Percentiles rank a stretch among this genome's conserved stretches.
Conservation (phyloP, 139 green algal genomes). For the Coelastrella sp. region DNA sequence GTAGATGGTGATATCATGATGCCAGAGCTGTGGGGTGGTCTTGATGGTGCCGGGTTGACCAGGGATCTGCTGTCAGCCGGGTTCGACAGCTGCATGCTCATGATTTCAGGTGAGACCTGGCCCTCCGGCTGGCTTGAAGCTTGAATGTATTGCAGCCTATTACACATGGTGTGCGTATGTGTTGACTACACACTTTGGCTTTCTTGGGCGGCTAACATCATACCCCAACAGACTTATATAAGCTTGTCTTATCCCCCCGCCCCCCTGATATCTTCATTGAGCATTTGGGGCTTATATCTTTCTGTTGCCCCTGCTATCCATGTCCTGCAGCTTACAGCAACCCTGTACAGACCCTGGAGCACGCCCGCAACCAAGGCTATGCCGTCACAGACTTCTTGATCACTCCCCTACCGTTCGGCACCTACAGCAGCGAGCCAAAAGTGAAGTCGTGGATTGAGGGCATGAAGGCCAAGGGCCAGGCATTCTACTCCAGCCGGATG, state of each 20-base stretch:
- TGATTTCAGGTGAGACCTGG: constrained; percentile 45
- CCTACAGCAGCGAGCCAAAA: constrained; percentile 68
- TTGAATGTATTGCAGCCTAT: not conserved
- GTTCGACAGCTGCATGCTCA: constrained; percentile 59
- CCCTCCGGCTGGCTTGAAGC: not conserved
- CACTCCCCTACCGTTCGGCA: constrained; percentile 64
- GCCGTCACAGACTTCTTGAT: constrained; percentile 55
- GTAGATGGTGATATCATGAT: constrained; percentile 61
- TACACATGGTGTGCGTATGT: not conserved
- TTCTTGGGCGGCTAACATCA: no score
- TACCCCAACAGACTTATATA: no score
- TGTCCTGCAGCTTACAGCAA: constrained; percentile 58
- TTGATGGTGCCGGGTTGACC: constrained; percentile 62
- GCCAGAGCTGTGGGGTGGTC: constrained; percentile 65
- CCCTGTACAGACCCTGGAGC: constrained; percentile 57
- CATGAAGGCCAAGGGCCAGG: constrained; percentile 56
- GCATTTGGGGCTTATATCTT: no score
- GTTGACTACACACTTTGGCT: no score
- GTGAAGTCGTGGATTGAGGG: constrained; percentile 52
- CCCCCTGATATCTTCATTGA: no score
- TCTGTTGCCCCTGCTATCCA: no score
- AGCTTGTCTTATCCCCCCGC: no score
- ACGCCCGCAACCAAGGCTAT: constrained; percentile 59
- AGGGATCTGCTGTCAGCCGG: constrained; percentile 61
- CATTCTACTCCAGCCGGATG: constrained; percentile 50